Conservation (phyloP, 2,329 filamentous ascomycete genomes). For the Claviceps capensis region DNA sequence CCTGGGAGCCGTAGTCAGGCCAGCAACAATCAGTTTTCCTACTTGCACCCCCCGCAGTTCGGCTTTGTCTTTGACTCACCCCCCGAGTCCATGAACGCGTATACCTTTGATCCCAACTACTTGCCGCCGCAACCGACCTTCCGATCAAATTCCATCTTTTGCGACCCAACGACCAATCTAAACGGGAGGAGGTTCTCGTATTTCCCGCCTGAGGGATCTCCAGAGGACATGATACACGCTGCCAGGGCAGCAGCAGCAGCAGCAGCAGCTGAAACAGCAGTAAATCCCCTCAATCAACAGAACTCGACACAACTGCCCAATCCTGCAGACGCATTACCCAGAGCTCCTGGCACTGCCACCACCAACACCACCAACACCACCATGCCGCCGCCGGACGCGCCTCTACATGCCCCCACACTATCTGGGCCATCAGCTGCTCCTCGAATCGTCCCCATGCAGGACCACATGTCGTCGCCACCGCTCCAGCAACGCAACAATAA, state of each 20-base stretch:
- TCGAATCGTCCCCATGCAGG: conserved; percentile 12
- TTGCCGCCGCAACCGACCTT: conserved; percentile 38
- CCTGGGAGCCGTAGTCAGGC: conserved; percentile 14
- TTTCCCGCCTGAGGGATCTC: conserved; percentile 41
- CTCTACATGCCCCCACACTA: conserved; percentile 14
- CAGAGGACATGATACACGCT: conserved; percentile 20
- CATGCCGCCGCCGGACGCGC: conserved; percentile 25
- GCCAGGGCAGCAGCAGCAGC: conserved; percentile 14
- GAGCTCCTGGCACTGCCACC: conserved; percentile 1
- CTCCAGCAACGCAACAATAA: conserved; percentile 7
- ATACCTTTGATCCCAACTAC: conserved; percentile 28
- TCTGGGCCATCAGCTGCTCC: conserved; percentile 15
- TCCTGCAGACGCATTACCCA: conserved; percentile 28
- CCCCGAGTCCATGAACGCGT: conserved; percentile 37
- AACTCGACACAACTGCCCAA: conserved; percentile 25
- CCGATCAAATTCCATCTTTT: conserved; percentile 53
- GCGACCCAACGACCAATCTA: conserved; percentile 40
- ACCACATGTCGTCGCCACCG: conserved; percentile 19
- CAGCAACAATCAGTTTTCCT: conserved; percentile 22
- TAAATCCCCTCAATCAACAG: conserved; percentile 13
- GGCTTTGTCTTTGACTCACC: conserved; percentile 44
- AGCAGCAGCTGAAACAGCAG: conserved; percentile 14
- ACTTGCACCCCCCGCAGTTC: conserved; percentile 39
- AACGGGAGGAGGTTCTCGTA: conserved; percentile 48
- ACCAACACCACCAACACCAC: conserved; percentile 14